Evolutionary conservation across 1,284 basidiomycete species (phyloP).

Genomic region (Boletellus deceptivus): DNA sequence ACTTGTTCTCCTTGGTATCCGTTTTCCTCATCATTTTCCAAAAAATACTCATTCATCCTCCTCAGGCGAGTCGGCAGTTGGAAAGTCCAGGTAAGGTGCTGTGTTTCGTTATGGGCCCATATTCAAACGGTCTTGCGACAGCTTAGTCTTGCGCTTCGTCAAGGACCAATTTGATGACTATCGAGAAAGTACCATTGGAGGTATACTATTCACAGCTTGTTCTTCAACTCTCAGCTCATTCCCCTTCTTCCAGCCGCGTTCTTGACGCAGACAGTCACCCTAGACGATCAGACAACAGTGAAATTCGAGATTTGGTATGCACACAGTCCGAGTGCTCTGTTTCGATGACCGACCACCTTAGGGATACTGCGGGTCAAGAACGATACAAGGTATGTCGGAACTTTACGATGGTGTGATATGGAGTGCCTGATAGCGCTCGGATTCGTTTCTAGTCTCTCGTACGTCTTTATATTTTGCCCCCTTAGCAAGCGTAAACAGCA

Average conservation of each 20-base stretch:
- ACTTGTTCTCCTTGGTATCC: constrained; percentile 83
- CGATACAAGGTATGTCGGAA: constrained; percentile 73
- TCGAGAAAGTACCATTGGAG: constrained; percentile 87
- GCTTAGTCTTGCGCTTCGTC: constrained; percentile 92
- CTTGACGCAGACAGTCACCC: constrained; percentile 90
- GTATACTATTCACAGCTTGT: constrained; percentile 39
- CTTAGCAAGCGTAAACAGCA: constrained; percentile 6
- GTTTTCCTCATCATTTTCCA: background rate
- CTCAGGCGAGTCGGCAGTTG: constrained; percentile 93
- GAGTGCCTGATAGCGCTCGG: background rate
- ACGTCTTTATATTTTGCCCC: constrained; percentile 28
- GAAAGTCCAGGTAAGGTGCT: constrained; percentile 80
- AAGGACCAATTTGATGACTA: constrained; percentile 99
- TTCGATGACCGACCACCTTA: constrained; percentile 28
- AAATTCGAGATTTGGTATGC: constrained; percentile 97
- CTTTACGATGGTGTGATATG: background rate
- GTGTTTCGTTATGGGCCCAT: background rate
- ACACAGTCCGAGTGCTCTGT: background rate
- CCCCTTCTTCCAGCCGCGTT: constrained; percentile 71
- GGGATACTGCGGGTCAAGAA: constrained; percentile 93
- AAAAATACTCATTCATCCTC: constrained; percentile 2
- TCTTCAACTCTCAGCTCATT: constrained; percentile 15
- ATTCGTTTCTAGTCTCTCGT: constrained; percentile 55
- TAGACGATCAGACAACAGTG: constrained; percentile 87
- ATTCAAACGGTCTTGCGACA: constrained; percentile 35